phyloP scores from a whole-genome alignment of 495 filamentous ascomycete genomes.

The Aspergillus asperescens region DNA sequence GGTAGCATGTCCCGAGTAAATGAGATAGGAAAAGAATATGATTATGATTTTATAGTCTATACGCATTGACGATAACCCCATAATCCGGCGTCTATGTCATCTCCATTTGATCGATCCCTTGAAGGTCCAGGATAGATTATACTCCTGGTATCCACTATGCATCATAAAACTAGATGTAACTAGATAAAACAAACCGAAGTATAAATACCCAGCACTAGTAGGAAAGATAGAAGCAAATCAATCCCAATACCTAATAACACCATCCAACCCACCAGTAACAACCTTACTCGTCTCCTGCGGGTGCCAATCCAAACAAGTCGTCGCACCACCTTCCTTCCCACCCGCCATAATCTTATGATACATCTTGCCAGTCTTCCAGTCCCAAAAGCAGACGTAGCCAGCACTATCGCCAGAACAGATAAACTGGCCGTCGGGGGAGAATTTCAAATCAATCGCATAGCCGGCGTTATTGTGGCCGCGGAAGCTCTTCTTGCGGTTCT shows the following conservation, averaged over 20 bases:
- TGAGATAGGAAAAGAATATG: too few species aligned
- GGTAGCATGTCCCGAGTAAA: too few species aligned
- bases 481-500: conserved; percentile 95
- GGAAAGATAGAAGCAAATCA: conserved; percentile 27
- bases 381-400: conserved; percentile 93
- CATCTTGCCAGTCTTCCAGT: conserved; percentile 99
- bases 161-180: not conserved
- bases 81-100: not conserved
- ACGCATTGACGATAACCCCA: too few species aligned
- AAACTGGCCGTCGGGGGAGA: conserved; percentile 87
- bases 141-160: not conserved
- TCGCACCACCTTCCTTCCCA: conserved; percentile 55
- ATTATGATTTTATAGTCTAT: too few species aligned
- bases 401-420: conserved; percentile 76
- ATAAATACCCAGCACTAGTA: not conserved
- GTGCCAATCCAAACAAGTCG: conserved; percentile 85
- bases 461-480: conserved; percentile 93
- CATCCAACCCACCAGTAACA: conserved; percentile 83
- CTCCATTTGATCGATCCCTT: not conserved
- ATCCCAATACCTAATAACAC: conserved; percentile 93
- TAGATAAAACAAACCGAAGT: not conserved
- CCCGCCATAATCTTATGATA: conserved; percentile 87
- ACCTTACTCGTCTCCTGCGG: conserved; percentile 93
- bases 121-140: not conserved
- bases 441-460: conserved; percentile 83